phyloP scores from a whole-genome alignment of 129 eudicot genomes.

The Scalesia atractyloides region DNA sequence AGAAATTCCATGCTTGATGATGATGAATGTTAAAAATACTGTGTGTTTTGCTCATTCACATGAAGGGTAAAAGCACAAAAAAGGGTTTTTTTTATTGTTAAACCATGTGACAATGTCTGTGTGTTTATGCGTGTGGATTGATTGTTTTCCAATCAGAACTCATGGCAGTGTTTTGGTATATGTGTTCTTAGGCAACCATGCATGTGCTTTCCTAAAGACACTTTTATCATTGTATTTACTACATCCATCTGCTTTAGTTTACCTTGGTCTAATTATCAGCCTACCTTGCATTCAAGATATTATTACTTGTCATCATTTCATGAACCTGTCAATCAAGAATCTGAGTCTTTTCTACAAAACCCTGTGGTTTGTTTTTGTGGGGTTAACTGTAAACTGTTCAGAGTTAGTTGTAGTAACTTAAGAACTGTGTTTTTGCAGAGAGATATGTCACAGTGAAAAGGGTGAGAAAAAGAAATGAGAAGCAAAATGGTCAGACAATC shows the following conservation, averaged over 20 bases:
- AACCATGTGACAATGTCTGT: constrained; percentile 43
- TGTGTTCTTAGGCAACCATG: constrained; percentile 45
- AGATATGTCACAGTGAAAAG: constrained; percentile 38
- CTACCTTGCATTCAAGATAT: constrained; percentile 18
- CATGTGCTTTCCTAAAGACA: constrained; percentile 48
- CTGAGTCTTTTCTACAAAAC: constrained; percentile 6
- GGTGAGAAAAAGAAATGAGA: constrained; percentile 48
- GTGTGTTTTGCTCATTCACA: constrained; percentile 30
- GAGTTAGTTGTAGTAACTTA: constrained; percentile 31
- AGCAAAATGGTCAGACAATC: constrained; percentile 46
- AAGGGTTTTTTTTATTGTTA: not conserved
- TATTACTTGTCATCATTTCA: constrained; percentile 19
- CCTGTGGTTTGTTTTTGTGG: constrained; percentile 9
- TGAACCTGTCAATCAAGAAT: constrained; percentile 16
- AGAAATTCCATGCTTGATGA: constrained; percentile 37
- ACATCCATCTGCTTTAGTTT: constrained; percentile 31
- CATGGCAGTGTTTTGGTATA: constrained; percentile 41
- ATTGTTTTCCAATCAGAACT: constrained; percentile 43
- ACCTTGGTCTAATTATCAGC: constrained; percentile 20
- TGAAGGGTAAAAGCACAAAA: constrained; percentile 38
- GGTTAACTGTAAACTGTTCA: constrained; percentile 21
- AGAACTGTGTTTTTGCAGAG: constrained; percentile 33
- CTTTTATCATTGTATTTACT: constrained; percentile 49
- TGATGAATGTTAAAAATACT: constrained; percentile 1
- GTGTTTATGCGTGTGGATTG: constrained; percentile 38